Conservation (phyloP, 305 asterid species). For the Fraxinus velutina region DNA sequence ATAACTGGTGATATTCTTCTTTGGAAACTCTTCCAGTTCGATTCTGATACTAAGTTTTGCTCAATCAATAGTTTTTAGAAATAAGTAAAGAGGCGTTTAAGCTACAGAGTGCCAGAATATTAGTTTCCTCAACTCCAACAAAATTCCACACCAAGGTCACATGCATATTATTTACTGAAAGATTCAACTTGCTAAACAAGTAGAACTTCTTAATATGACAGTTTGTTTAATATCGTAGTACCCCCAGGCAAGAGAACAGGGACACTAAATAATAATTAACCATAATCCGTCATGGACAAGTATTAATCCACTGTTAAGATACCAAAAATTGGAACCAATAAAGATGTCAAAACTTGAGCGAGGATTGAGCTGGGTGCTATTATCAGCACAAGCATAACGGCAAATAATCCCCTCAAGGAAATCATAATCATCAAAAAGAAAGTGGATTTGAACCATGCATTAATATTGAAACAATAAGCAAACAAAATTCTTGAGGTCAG, state of each 20-base stretch:
- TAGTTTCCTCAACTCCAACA: background rate
- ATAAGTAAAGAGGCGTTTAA: slow-evolving; percentile 10
- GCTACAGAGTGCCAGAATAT: background rate
- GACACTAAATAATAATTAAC: background rate
- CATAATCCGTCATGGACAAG: background rate
- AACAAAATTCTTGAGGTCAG: background rate
- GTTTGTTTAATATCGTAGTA: background rate
- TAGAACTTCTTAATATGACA: slow-evolving; percentile 14
- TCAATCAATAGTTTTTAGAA: background rate
- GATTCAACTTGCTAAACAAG: slow-evolving; percentile 1
- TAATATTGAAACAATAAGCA: background rate
- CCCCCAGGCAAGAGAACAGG: background rate
- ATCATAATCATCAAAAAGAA: background rate
- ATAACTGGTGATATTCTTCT: background rate
- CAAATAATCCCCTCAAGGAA: background rate
- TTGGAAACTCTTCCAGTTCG: background rate
- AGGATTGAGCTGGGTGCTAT: background rate
- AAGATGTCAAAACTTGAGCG: background rate
- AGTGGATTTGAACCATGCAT: background rate
- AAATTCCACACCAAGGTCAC: background rate
- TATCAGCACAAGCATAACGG: background rate
- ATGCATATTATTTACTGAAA: slow-evolving; percentile 7
- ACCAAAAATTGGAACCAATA: background rate
- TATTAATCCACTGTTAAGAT: background rate
- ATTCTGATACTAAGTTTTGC: slow-evolving; percentile 2